Percentiles rank a stretch among this genome's conserved stretches.
These are phyloP conservation scores for Hemileia vastatrix DNA, from an alignment of 1,284 basidiomycete genomes.

Conservation along the genomic window DNA sequence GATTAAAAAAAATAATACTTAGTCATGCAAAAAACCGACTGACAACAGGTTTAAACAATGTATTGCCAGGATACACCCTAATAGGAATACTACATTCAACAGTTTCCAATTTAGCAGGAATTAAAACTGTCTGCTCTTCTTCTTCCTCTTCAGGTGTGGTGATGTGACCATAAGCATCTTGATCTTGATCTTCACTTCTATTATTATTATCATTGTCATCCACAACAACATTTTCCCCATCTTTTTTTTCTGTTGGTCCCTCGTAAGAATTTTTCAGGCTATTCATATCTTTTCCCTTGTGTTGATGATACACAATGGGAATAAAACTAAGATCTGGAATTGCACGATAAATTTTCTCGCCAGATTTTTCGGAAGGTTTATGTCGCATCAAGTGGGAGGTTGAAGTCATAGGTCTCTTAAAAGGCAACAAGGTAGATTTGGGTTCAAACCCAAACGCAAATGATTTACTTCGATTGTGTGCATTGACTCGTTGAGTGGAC, in stretches of 20 bases:
- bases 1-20: no score
- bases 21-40: not conserved
- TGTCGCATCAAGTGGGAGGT: slow-evolving; percentile 17
- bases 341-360: slow-evolving; percentile 29
- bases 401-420: slow-evolving; percentile 27
- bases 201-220: no score
- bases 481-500: slow-evolving; percentile 1
- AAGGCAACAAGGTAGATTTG: slow-evolving; percentile 25
- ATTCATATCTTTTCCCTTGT: slow-evolving; percentile 15
- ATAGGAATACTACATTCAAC: slow-evolving; percentile 89
- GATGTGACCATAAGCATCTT: no score
- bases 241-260: not conserved
- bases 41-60: not conserved
- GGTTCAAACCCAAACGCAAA: slow-evolving; percentile 35
- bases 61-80: slow-evolving; percentile 59
- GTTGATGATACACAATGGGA: slow-evolving; percentile 30
- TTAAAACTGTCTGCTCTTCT: slow-evolving; percentile 51
- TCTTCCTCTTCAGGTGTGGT: no score
- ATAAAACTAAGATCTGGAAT: slow-evolving; percentile 37
- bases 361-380: slow-evolving; percentile 18
- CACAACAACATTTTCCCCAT: slow-evolving; percentile 52
- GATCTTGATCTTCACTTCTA: slow-evolving; percentile 52
- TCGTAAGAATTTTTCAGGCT: slow-evolving; percentile 44
- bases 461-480: slow-evolving; percentile 32
- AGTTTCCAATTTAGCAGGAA: slow-evolving; percentile 58